Base-by-base conservation (phyloP, 768 basidiomycete species). In the Termitomyces sp. region DNA sequence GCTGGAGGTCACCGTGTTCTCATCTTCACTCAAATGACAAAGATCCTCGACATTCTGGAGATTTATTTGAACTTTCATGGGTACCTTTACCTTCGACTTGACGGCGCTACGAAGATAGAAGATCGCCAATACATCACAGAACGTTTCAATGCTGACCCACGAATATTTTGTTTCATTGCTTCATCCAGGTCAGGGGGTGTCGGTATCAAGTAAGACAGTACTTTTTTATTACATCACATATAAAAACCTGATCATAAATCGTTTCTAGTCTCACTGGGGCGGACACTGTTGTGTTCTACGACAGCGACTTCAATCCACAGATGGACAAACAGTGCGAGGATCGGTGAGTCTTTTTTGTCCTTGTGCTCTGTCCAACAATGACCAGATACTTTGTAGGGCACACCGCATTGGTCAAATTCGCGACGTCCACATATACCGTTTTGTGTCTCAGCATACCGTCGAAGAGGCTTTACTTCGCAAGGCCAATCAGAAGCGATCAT, bases 271-370 rank as follows among this genome's bases (percentile, higher is more conserved):
- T 91, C 63, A 91, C 89, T 7, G 91, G 91, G 18, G 94, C 94
- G 20, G 94, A 96, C 69, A 98, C 97, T 0, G 96, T 99, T 68
- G 85, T 99, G 58, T 96, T 99, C 73, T 98, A 96, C 69, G 96
- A 98, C 70, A 93, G 92, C 62, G 95, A 97, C 73, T 97, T 96
- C 79, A 94, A 94, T 68, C 96, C 96, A 0, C 96, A 97, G 72
- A 97, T 96, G 92, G 96, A 99, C 72, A 81, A 91, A 49, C 96
- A 99, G 71, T 98, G 97, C 67, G 93, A 96, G 74, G 96, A 98
- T 74, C 82, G 90, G 88, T 89, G 70, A 63, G 83, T 67, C n/a
- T 4, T 51, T 28, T 32, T 46, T 44, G 40, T 36, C 46, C 6
- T 7, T 55, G 44, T 2, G 33, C 52, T 5, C 8, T 56, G 39